Percentiles rank a stretch among this genome's conserved stretches.
phyloP scores from a whole-genome alignment of 345 rosid species.

The Linum usitatissimum region DNA sequence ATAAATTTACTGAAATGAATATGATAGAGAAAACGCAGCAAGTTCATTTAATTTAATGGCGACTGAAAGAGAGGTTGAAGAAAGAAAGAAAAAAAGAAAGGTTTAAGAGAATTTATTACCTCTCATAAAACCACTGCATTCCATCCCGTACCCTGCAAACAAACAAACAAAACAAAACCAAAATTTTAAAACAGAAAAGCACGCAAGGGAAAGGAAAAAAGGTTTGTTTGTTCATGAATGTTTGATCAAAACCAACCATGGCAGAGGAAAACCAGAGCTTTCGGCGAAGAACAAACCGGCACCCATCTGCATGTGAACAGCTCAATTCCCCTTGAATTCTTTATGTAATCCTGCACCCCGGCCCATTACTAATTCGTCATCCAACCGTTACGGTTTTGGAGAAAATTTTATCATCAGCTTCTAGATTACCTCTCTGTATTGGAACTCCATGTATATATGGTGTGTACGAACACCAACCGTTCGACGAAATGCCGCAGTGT shows the following conservation, averaged over 20 bases:
- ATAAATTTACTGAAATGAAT: neutral
- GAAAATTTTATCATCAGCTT: no score
- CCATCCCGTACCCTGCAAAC: constrained; percentile 88
- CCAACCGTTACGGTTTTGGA: no score
- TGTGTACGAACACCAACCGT: neutral
- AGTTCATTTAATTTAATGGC: neutral
- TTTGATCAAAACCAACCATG: constrained; percentile 38
- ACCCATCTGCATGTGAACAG: constrained; percentile 83
- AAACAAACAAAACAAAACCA: constrained; percentile 20
- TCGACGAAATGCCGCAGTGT: no score
- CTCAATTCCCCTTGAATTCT: constrained; percentile 64
- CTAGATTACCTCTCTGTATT: constrained; percentile 37
- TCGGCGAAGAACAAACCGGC: constrained; percentile 54
- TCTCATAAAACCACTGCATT: constrained; percentile 90
- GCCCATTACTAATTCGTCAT: neutral
- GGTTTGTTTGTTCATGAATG: neutral
- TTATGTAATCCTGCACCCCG: constrained; percentile 39
- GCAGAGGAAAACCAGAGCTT: constrained; percentile 83
- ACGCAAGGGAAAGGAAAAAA: neutral
- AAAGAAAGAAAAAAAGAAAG: neutral
- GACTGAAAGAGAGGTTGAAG: neutral
- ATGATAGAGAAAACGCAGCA: neutral
- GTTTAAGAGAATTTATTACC: constrained; percentile 37
- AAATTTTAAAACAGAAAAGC: neutral
- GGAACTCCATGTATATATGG: constrained; percentile 31